Conservation (phyloP, 2,329 filamentous ascomycete genomes). For the Taxawa tesnikishii region DNA sequence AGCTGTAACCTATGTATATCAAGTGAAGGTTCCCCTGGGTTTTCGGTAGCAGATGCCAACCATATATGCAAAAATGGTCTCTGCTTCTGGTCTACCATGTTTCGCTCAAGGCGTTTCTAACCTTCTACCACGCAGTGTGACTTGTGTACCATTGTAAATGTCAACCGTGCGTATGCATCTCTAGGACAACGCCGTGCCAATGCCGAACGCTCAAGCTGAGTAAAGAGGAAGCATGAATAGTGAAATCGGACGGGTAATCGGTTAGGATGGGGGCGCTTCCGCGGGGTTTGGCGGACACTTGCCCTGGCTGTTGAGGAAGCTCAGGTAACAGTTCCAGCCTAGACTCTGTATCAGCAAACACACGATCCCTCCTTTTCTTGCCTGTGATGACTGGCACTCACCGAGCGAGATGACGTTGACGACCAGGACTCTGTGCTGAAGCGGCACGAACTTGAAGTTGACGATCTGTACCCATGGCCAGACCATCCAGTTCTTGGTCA, state of each 20-base stretch:
- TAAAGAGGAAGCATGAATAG: background rate
- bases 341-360: constrained; percentile 7
- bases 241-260: background rate
- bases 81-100: too few relatives aligned
- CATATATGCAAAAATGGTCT: too few relatives aligned
- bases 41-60: too few relatives aligned
- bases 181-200: too few relatives aligned
- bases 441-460: constrained; percentile 79
- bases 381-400: constrained; percentile 29
- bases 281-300: constrained; percentile 3
- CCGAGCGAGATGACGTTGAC: constrained; percentile 71
- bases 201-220: too few relatives aligned
- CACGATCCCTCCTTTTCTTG: background rate
- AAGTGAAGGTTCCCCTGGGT: too few relatives aligned
- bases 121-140: too few relatives aligned
- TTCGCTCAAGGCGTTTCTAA: too few relatives aligned
- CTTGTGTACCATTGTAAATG: too few relatives aligned
- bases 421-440: constrained; percentile 72
- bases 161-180: too few relatives aligned
- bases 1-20: too few relatives aligned
- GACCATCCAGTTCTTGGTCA: constrained; percentile 74
- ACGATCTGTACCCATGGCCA: constrained; percentile 77
- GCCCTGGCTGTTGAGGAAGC: constrained; percentile 39
- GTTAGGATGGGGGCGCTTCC: constrained; percentile 10
- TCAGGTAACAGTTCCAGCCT: constrained; percentile 50